These are phyloP conservation scores for Mollisiaceae sp. DNA, from an alignment of 2,329 filamentous ascomycete species.

Conservation along the genomic window DNA sequence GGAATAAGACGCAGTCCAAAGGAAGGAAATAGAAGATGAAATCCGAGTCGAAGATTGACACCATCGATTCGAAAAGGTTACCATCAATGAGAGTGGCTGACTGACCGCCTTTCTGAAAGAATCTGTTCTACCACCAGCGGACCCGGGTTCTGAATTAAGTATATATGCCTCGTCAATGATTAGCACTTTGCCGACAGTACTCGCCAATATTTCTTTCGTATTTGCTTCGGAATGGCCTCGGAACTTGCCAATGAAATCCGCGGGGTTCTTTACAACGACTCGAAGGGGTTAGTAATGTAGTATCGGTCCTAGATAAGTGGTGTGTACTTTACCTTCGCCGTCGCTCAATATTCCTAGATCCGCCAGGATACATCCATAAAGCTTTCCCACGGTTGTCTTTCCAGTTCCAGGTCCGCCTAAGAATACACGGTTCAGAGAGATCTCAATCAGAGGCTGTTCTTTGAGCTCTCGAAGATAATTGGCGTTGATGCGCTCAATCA, in stretches of 20 bases:
- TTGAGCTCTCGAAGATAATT: constrained; percentile 64
- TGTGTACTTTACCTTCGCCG: constrained; percentile 62
- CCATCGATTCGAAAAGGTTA: no score
- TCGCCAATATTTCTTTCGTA: constrained; percentile 72
- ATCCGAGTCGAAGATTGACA: no score
- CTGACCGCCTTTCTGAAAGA: constrained; percentile 62
- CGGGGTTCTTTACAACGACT: constrained; percentile 19
- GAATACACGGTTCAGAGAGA: constrained; percentile 70
- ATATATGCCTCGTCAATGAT: constrained; percentile 66
- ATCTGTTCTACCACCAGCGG: constrained; percentile 57
- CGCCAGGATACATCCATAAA: constrained; percentile 71
- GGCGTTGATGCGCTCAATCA: constrained; percentile 59
- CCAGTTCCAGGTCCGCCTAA: constrained; percentile 75
- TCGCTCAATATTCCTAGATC: constrained; percentile 59
- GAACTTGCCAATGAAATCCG: constrained; percentile 55
- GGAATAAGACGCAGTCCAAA: no score
- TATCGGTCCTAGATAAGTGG: no score
- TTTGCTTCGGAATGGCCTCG: constrained; percentile 67
- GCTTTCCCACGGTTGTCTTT: constrained; percentile 75
- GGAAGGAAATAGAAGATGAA: no score
- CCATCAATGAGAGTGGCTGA: no score
- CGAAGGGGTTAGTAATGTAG: constrained; percentile 5
- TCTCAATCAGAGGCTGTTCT: constrained; percentile 64
- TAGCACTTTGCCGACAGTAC: constrained; percentile 57
- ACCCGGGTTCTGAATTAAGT: constrained; percentile 47